phyloP scores from a whole-genome alignment of 345 rosid species.

The Citropsis articulata region DNA sequence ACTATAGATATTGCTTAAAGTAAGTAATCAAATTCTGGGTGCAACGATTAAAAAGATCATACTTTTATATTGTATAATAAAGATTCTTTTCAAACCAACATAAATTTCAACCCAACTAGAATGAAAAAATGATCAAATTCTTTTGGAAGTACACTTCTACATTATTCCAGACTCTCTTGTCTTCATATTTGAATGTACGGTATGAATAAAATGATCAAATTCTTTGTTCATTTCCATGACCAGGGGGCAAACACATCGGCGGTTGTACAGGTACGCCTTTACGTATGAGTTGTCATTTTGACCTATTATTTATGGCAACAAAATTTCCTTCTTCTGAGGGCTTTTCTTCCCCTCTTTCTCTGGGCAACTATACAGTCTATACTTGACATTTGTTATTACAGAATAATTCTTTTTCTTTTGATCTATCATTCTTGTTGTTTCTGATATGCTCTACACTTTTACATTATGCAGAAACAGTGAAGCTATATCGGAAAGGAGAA shows the following conservation, averaged over 20 bases:
- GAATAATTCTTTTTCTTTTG: background rate
- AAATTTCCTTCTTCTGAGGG: background rate
- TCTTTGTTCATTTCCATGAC: slow-evolving; percentile 19
- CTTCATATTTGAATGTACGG: background rate
- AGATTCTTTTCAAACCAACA: background rate
- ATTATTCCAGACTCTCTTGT: background rate
- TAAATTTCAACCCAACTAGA: background rate
- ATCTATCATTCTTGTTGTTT: too few relatives aligned
- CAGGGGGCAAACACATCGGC: slow-evolving; percentile 94
- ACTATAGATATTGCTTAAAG: background rate
- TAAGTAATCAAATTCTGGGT: too few relatives aligned
- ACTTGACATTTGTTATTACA: background rate
- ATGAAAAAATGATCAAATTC: background rate
- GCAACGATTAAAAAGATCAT: background rate
- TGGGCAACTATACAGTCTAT: background rate
- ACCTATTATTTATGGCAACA: background rate
- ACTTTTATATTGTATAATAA: background rate
- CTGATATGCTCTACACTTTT: background rate
- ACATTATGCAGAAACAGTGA: slow-evolving; percentile 66
- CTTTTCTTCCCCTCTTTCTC: background rate
- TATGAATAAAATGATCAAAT: slow-evolving; percentile 1
- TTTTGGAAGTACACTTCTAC: background rate
- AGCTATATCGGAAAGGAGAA: slow-evolving; percentile 67
- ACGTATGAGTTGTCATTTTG: background rate
- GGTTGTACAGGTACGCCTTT: slow-evolving; percentile 79